These are phyloP conservation scores for Sodiomyces alkalinus DNA, from an alignment of 2,329 filamentous ascomycete genomes.

Conservation along the genomic window DNA sequence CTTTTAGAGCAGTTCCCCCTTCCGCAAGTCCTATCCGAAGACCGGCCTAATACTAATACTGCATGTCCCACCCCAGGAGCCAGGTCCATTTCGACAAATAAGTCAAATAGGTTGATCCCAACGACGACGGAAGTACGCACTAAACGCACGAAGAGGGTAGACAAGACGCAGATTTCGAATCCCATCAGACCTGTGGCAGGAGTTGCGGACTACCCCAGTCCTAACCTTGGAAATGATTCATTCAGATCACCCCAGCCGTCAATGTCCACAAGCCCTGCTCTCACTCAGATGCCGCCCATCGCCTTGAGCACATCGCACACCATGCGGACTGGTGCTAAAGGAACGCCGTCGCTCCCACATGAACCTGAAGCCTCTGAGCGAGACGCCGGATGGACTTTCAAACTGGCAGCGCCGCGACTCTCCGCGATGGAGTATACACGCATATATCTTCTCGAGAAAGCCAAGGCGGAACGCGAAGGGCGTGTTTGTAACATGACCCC, in stretches of 20 bases:
- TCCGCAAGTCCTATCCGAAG: background rate
- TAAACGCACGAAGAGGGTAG: constrained; percentile 5
- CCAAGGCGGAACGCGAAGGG: constrained; percentile 12
- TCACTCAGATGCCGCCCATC: background rate
- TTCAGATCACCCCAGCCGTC: background rate
- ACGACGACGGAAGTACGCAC: constrained; percentile 5
- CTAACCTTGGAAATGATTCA: background rate
- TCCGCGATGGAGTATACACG: constrained; percentile 25
- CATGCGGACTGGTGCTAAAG: background rate
- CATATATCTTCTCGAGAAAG: constrained; percentile 18
- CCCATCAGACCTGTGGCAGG: constrained; percentile 1
- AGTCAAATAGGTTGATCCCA: constrained; percentile 1
- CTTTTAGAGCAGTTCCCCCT: background rate
- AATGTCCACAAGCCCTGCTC: background rate
- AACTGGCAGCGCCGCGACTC: constrained; percentile 15
- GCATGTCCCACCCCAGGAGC: too few relatives aligned
- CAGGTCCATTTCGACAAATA: constrained; percentile 4
- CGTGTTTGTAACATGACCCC: constrained; percentile 14
- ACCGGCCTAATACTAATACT: constrained; percentile 2
- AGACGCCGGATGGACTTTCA: too few relatives aligned
- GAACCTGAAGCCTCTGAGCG: too few relatives aligned
- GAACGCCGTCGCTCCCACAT: too few relatives aligned
- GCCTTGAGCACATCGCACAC: background rate
- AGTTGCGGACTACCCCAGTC: too few relatives aligned
- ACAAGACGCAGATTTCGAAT: constrained; percentile 6